phyloP scores from a whole-genome alignment of 768 basidiomycete genomes.

The Leccinum barrowsii region DNA sequence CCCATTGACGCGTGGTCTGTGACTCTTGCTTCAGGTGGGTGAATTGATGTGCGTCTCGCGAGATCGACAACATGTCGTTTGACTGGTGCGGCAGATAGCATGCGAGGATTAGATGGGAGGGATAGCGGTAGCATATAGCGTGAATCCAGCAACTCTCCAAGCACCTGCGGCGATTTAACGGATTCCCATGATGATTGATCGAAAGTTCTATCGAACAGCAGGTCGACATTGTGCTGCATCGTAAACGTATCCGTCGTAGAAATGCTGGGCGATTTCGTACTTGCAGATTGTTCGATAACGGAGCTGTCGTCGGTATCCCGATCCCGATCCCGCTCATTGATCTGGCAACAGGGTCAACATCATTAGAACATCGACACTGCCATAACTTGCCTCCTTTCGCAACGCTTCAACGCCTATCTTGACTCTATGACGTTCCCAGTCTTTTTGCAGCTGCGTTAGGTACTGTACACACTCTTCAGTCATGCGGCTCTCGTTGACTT shows the following conservation, averaged over 20 bases:
- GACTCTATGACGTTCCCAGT: slow-evolving; percentile 92
- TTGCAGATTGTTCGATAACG: slow-evolving; percentile 39
- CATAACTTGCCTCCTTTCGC: slow-evolving; percentile 64
- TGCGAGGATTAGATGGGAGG: slow-evolving; percentile 76
- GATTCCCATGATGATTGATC: slow-evolving; percentile 77
- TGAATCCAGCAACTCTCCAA: slow-evolving; percentile 90
- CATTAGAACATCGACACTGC: background rate
- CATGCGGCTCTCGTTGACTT: slow-evolving; percentile 90
- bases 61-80: slow-evolving; percentile 31
- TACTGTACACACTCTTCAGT: slow-evolving; percentile 95
- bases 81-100: slow-evolving; percentile 67
- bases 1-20: slow-evolving; percentile 43
- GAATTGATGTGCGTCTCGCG: slow-evolving; percentile 10
- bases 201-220: slow-evolving; percentile 68
- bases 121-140: slow-evolving; percentile 88
- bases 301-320: slow-evolving; percentile 28
- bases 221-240: slow-evolving; percentile 63
- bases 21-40: slow-evolving; percentile 34
- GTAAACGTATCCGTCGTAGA: slow-evolving; percentile 34
- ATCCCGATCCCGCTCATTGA: slow-evolving; percentile 67
- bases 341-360: slow-evolving; percentile 37
- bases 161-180: slow-evolving; percentile 68
- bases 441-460: slow-evolving; percentile 90
- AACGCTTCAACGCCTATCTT: slow-evolving; percentile 83
- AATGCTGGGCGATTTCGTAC: slow-evolving; percentile 28